Conservation (phyloP, 805 yeast genomes). For the Candida sonorensis region DNA sequence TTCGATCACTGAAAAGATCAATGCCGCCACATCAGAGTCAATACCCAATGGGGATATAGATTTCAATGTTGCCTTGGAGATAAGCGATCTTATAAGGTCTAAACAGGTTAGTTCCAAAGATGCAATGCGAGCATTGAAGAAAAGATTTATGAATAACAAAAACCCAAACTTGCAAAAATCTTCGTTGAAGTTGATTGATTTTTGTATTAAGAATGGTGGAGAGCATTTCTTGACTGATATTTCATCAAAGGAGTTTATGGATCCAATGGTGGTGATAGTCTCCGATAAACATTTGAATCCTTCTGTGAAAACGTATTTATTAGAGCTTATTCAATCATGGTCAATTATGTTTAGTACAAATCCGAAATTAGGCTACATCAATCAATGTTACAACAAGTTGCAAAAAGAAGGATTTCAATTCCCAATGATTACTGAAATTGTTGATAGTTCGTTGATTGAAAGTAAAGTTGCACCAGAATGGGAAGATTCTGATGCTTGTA, state of each 20-base stretch:
- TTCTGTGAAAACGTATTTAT: slow-evolving; percentile 52
- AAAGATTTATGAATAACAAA: slow-evolving; percentile 47
- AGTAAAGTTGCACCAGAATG: slow-evolving; percentile 95
- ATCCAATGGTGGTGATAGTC: slow-evolving; percentile 52
- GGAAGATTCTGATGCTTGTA: slow-evolving; percentile 93
- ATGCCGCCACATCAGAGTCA: slow-evolving; percentile 78
- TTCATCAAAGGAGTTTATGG: slow-evolving; percentile 80
- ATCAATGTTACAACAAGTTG: slow-evolving; percentile 52
- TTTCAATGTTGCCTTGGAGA: slow-evolving; percentile 62
- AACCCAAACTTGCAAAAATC: slow-evolving; percentile 81
- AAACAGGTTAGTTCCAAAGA: slow-evolving; percentile 73
- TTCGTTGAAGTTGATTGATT: slow-evolving; percentile 69
- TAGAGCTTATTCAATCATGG: slow-evolving; percentile 72
- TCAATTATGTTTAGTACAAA: slow-evolving; percentile 64
- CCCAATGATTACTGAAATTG: slow-evolving; percentile 40
- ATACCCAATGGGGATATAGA: slow-evolving; percentile 90
- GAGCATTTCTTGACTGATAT: slow-evolving; percentile 73
- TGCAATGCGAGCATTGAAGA: slow-evolving; percentile 79
- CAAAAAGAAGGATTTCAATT: slow-evolving; percentile 58
- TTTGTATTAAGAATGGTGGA: slow-evolving; percentile 92
- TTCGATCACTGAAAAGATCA: slow-evolving; percentile 50
- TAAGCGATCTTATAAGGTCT: slow-evolving; percentile 80
- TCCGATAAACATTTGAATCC: slow-evolving; percentile 28
- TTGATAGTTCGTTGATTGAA: slow-evolving; percentile 57
- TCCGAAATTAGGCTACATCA: slow-evolving; percentile 58